Base-by-base conservation (phyloP, 768 basidiomycete genomes). In the Filobasidium wieringae region DNA sequence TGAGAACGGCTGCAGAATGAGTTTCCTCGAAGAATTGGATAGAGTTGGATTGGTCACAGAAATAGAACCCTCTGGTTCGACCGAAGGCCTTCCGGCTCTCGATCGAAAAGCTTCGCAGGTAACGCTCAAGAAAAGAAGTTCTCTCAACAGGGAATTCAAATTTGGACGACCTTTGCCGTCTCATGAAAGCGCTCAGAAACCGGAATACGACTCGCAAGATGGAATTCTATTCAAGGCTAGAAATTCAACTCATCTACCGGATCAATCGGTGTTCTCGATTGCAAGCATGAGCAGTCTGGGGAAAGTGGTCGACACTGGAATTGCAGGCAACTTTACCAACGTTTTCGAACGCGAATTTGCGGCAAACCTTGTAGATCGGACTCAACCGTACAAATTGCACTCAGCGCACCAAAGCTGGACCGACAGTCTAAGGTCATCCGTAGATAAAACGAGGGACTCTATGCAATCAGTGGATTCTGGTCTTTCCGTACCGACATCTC, bases 251-350 rank as follows among this genome's bases (percentile, higher is more conserved):
- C 41, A 51, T n/a, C 24, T 29, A 7, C 47, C 56, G 26, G 56
- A 58, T 24, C 68, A 70, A 51, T 69, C 68, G 12, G 65, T 66
- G 17, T 55, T 70, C 52, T 70, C 67, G 51, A 68, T 71, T 52
- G 68, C 66, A 17, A 68, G 67, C 31, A 69, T 73, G 65, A 70
- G 68, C 1, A 67, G 65, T 24, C 58, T 73, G 6, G 72, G 72
- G 1, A 59, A 53, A 2, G 65, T 71, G n/a, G 67, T 73, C 49
- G 64, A 65, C 24, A 69, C 66, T 3, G 66, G 66, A 17, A 69
- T 64, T 30, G 68, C 66, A 3, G 62, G 69, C 8, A 62, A 71
- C 22, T 69, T 66, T 53, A 66, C 66, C 47, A 71, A 70, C 32
- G 66, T 69, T 55, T 73, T 71, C 54, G 72, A 73, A 17, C 63